Percentiles rank a stretch among this genome's conserved stretches.
Conservation (phyloP, 805 yeast genomes). For the Ogataea pignaliae region DNA sequence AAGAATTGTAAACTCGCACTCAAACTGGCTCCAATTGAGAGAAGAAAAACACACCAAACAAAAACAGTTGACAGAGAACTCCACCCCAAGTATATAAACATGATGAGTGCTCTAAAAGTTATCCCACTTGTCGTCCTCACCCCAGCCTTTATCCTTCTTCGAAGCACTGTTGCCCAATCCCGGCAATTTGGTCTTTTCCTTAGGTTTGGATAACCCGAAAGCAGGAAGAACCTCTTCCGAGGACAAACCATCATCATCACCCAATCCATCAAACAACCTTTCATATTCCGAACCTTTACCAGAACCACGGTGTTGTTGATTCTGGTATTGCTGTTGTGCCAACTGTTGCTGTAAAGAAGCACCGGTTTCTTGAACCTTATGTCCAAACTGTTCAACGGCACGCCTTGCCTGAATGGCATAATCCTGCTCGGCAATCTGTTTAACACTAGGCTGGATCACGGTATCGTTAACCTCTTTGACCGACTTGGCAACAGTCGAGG, state of each 20-base stretch:
- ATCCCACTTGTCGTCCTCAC: slow-evolving; percentile 62
- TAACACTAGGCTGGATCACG: slow-evolving; percentile 88
- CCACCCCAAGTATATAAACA: too few relatives aligned
- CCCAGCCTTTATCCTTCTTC: slow-evolving; percentile 36
- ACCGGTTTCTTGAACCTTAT: slow-evolving; percentile 86
- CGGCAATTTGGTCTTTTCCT: slow-evolving; percentile 51
- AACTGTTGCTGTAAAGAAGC: slow-evolving; percentile 56
- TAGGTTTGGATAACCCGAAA: slow-evolving; percentile 58
- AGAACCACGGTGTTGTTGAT: not conserved
- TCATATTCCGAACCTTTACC: slow-evolving; percentile 37
- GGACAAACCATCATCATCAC: slow-evolving; percentile 31
- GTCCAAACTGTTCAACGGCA: slow-evolving; percentile 97
- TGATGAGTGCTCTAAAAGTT: slow-evolving; percentile 38
- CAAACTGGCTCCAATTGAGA: too few relatives aligned
- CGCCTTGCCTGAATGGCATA: slow-evolving; percentile 75
- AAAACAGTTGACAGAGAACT: too few relatives aligned
- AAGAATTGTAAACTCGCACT: too few relatives aligned
- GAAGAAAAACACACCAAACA: too few relatives aligned
- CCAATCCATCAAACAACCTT: slow-evolving; percentile 54
- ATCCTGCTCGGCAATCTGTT: slow-evolving; percentile 76
- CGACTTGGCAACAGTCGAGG: slow-evolving; percentile 79
- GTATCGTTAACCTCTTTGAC: slow-evolving; percentile 80
- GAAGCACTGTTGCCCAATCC: slow-evolving; percentile 36
- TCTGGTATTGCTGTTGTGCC: slow-evolving; percentile 41
- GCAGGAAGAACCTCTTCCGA: slow-evolving; percentile 45